phyloP scores from a whole-genome alignment of 2,329 filamentous ascomycete species.

The Plectosphaerella plurivora region DNA sequence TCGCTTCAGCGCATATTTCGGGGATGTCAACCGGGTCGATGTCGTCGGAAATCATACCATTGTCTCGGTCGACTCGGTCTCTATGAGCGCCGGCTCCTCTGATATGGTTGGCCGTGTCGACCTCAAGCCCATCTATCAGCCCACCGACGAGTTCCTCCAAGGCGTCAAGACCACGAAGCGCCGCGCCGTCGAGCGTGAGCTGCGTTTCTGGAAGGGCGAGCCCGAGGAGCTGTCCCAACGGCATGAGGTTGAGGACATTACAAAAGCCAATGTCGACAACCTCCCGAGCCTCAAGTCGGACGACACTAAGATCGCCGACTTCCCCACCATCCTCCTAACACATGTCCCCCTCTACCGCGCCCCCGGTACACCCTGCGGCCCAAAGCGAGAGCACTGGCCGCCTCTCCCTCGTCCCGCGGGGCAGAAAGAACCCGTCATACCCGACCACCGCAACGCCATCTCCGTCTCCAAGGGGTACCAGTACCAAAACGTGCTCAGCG shows the following conservation, averaged over 20 bases:
- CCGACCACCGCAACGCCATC: constrained; percentile 74
- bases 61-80: constrained; percentile 85
- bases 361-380: constrained; percentile 82
- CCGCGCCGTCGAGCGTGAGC: constrained; percentile 63
- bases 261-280: constrained; percentile 38
- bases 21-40: constrained; percentile 85
- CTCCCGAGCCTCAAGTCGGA: constrained; percentile 35
- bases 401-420: constrained; percentile 60
- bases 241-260: constrained; percentile 56
- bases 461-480: constrained; percentile 78
- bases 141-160: constrained; percentile 72
- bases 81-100: constrained; percentile 68
- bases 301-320: constrained; percentile 46
- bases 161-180: constrained; percentile 60
- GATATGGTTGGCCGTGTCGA: constrained; percentile 46
- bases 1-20: constrained; percentile 84
- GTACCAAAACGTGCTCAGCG: constrained; percentile 89
- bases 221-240: constrained; percentile 48
- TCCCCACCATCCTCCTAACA: constrained; percentile 84
- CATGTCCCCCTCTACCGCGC: constrained; percentile 87
- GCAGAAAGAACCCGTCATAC: constrained; percentile 45
- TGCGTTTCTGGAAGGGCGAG: constrained; percentile 61
- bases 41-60: constrained; percentile 93
- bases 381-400: constrained; percentile 77
- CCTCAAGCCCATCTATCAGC: constrained; percentile 64